Conservation (phyloP, 176 grass and related monocot genomes). For the Hsuehochloa calcarea region DNA sequence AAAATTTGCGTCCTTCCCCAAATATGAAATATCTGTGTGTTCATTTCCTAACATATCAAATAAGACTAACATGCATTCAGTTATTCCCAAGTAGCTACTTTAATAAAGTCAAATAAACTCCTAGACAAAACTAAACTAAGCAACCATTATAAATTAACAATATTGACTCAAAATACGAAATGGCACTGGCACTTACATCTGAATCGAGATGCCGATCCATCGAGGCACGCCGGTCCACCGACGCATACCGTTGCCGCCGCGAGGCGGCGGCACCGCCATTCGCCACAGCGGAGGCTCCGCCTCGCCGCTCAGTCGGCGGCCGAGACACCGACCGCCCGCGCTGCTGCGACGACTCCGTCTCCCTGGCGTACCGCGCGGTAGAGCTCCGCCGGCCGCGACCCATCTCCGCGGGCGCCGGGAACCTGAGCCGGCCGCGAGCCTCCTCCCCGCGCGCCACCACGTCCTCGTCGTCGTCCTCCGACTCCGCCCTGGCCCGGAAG, state of each 20-base stretch:
- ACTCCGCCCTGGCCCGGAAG: conserved; percentile 82
- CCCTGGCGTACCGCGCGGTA: conserved; percentile 60
- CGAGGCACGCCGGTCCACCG: conserved; percentile 39
- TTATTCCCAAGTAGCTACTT: neutral
- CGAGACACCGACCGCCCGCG: conserved; percentile 75
- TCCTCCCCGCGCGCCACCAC: conserved; percentile 27
- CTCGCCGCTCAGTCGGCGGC: conserved; percentile 46
- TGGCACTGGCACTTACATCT: conserved; percentile 39
- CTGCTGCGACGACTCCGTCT: conserved; percentile 67
- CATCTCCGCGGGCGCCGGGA: conserved; percentile 32
- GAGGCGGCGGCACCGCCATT: neutral
- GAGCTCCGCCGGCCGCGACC: conserved; percentile 30
- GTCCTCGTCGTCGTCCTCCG: conserved; percentile 64
- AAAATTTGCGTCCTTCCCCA: neutral
- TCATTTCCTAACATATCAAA: neutral
- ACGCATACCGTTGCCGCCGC: conserved; percentile 51
- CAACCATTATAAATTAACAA: neutral
- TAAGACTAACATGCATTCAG: neutral
- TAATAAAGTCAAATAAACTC: neutral
- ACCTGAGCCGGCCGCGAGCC: conserved; percentile 29
- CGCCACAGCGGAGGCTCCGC: neutral
- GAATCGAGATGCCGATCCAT: conserved; percentile 49
- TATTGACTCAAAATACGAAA: neutral
- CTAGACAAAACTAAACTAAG: neutral
- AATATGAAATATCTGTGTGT: neutral